These are phyloP conservation scores for Ceriops zippeliana DNA, from an alignment of 345 rosid species.

Conservation along the genomic window DNA sequence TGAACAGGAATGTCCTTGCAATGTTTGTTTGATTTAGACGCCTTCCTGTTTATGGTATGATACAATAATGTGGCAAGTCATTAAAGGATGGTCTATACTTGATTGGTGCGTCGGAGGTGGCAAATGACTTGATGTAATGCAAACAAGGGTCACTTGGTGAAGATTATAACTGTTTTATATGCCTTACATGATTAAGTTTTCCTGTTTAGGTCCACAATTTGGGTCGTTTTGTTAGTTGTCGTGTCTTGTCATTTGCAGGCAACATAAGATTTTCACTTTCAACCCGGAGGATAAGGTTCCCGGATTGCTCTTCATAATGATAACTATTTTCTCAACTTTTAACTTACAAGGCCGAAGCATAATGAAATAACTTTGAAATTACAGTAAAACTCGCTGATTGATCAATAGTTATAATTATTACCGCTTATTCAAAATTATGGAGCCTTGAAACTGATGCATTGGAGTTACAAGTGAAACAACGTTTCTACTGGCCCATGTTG, in stretches of 20 bases:
- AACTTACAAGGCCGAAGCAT: no score
- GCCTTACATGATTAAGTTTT: neutral
- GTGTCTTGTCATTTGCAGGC: conserved; percentile 39
- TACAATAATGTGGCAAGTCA: neutral
- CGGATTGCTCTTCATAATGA: no score
- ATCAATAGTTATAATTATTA: neutral
- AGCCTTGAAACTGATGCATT: conserved; percentile 23
- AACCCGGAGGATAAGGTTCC: no score
- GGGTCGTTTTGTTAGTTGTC: conserved; percentile 48
- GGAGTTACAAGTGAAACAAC: conserved; percentile 26
- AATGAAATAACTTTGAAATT: no score
- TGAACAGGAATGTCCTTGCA: neutral
- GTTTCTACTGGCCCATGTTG: conserved; percentile 8
- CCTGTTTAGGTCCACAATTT: conserved; percentile 6
- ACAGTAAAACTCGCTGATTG: no score
- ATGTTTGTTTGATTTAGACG: neutral
- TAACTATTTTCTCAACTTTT: no score
- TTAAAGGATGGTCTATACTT: neutral
- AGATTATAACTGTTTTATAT: neutral
- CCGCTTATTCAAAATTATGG: neutral
- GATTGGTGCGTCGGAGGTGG: no score
- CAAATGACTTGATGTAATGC: neutral
- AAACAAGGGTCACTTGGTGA: neutral
- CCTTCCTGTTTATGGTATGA: neutral
- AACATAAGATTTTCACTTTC: conserved; percentile 9